These are phyloP conservation scores for Trametes cingulata DNA, from an alignment of 768 basidiomycete species.

Conservation along the genomic window DNA sequence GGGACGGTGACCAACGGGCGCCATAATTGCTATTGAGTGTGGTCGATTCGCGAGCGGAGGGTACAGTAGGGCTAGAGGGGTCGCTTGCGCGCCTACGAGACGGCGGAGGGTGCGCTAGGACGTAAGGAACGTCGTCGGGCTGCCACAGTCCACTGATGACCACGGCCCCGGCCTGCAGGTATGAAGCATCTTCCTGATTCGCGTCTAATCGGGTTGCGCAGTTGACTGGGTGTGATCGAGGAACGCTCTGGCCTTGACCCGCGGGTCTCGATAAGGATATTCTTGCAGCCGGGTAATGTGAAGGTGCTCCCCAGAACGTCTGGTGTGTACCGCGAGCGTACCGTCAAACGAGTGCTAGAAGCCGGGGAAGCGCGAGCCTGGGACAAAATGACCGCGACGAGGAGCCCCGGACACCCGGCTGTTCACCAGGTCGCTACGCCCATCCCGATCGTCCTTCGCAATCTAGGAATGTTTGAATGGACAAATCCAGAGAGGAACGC, in stretches of 20 bases:
- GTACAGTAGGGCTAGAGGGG: too few relatives aligned
- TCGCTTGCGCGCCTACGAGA: too few relatives aligned
- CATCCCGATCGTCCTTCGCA: constrained; percentile 5
- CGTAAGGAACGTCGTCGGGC: too few relatives aligned
- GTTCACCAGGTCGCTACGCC: neutral
- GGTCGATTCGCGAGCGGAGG: too few relatives aligned
- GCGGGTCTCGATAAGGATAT: neutral
- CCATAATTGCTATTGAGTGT: too few relatives aligned
- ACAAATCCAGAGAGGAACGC: constrained; percentile 4
- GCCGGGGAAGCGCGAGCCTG: constrained; percentile 1
- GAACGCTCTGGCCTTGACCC: constrained; percentile 4
- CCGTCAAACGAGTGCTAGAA: neutral
- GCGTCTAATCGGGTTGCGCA: neutral
- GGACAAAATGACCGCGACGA: constrained; percentile 2
- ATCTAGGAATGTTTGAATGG: constrained; percentile 25
- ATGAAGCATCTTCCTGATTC: neutral
- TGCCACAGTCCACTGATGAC: neutral
- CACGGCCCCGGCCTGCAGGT: neutral
- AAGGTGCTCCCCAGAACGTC: neutral
- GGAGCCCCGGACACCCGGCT: neutral
- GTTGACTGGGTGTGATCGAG: neutral
- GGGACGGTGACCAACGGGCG: neutral
- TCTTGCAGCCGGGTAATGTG: neutral
- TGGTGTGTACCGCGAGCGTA: neutral
- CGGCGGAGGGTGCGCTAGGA: too few relatives aligned